Evolutionary conservation across 1,284 basidiomycete genomes (phyloP), one percentile per base, ranked within the genome.

Genomic region (Porphyrellus sp.): DNA sequence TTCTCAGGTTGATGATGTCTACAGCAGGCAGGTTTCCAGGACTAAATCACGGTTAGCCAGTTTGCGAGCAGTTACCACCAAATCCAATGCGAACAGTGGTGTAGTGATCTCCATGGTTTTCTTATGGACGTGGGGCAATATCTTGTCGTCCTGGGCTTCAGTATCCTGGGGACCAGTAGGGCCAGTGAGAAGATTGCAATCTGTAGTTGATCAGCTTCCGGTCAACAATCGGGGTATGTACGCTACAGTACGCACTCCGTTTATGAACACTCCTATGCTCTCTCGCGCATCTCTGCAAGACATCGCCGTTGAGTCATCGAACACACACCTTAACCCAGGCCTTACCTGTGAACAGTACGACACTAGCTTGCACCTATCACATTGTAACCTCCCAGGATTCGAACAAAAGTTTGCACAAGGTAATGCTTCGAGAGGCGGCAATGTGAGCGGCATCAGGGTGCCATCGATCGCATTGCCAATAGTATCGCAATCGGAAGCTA

Each of bases 1-100:
- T 63, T 28, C 73, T 67, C 20, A 77, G 61, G 53, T 77, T 75
- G 15, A 76, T 66, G n/a, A 75, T 71, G 5, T 74, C 75, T 65
- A 55, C 37, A 15, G 64, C 64, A 8, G 53, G 62, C 3, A 53
- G 12, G 8, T 35, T 60, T 27, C 33, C 31, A 4, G 27, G 45
- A 27, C 63, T 63, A 51, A 0, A 25, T 44, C 24, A 23, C 15
- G 49, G 13, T 12, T 2, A 9, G 16, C 47, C 11, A 59, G 46
- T 24, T 24, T 2, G 8, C 1, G n/a, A 42, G 31, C 11, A 12
- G 2, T 24, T 2, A 34, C 28, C 5, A 30, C 8, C 16, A n/a
- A 18, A 28, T 20, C 5, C 8, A 37, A 47, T 43, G 28, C 62
- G 44, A 53, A 69, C 73, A 15, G 4, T 5, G 39, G 15, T 23